Evolutionary conservation across 2,329 filamentous ascomycete species (phyloP).

Genomic region (Hypocrella siamensis): DNA sequence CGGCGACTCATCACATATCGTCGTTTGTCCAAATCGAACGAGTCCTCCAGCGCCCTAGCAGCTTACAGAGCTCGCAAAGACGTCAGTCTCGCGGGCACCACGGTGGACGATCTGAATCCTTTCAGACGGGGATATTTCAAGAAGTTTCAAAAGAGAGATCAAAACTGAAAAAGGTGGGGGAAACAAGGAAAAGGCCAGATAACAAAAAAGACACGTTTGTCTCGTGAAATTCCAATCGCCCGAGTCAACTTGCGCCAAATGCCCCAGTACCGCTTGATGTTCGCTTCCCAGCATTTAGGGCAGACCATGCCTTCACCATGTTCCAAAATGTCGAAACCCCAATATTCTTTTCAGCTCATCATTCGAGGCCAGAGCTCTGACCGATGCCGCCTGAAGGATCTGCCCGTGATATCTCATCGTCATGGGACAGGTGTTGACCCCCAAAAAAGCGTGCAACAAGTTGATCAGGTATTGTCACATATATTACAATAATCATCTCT

Average conservation of each 20-base stretch:
- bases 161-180: background rate
- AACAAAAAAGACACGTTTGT: background rate
- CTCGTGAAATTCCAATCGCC: background rate
- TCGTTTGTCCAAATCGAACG: constrained; percentile 44
- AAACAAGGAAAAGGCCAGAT: no score
- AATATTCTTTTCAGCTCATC: no score
- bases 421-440: no score
- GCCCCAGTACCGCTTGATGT: background rate
- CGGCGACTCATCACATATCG: constrained; percentile 77
- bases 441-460: no score
- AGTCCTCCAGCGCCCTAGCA: constrained; percentile 28
- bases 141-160: constrained; percentile 21
- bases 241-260: background rate
- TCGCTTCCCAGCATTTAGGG: background rate
- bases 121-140: constrained; percentile 44
- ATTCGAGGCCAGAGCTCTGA: no score
- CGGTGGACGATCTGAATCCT: constrained; percentile 43
- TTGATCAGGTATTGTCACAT: no score
- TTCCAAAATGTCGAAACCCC: no score
- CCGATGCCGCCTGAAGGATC: background rate
- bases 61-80: constrained; percentile 15
- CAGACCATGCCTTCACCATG: no score
- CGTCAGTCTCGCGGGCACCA: constrained; percentile 23
- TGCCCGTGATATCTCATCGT: no score
- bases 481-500: background rate